These are phyloP conservation scores for Thelephora ganbajun DNA, from an alignment of 768 basidiomycete species.

Conservation along the genomic window DNA sequence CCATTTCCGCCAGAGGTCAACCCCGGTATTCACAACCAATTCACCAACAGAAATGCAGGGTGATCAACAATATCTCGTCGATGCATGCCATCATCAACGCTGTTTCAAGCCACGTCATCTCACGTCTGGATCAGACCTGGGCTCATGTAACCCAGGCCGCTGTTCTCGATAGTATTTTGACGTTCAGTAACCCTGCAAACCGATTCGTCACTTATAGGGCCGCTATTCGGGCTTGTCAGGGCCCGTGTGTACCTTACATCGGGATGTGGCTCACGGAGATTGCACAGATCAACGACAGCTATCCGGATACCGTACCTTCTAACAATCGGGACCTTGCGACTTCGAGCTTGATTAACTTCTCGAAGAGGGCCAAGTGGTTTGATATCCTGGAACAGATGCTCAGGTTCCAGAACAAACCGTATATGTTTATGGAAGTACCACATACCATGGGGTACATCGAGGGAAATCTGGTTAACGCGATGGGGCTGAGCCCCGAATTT, in stretches of 20 bases:
- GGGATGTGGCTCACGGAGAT: constrained; percentile 50
- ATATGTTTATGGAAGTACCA: constrained; percentile 33
- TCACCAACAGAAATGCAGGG: constrained; percentile 40
- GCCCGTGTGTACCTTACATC: constrained; percentile 57
- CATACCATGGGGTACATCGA: constrained; percentile 33
- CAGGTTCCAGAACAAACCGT: constrained; percentile 38
- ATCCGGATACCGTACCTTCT: constrained; percentile 17
- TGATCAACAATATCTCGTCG: constrained; percentile 50
- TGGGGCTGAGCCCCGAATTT: constrained; percentile 25
- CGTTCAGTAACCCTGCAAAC: constrained; percentile 44
- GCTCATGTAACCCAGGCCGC: constrained; percentile 41
- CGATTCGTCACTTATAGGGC: constrained; percentile 43
- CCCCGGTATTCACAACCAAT: background rate
- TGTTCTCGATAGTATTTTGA: constrained; percentile 34
- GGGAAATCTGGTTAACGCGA: constrained; percentile 22
- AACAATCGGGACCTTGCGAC: constrained; percentile 11
- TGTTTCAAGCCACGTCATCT: constrained; percentile 43
- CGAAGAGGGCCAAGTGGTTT: constrained; percentile 41
- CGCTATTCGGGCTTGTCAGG: constrained; percentile 25
- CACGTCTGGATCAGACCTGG: constrained; percentile 50
- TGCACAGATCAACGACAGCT: constrained; percentile 39
- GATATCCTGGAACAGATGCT: constrained; percentile 42
- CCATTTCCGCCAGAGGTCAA: background rate
- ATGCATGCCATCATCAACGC: constrained; percentile 55
- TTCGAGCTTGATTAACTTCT: constrained; percentile 28